These are phyloP conservation scores for Naganishia sp. DNA, from an alignment of 1,284 basidiomycete species.

Conservation along the genomic window DNA sequence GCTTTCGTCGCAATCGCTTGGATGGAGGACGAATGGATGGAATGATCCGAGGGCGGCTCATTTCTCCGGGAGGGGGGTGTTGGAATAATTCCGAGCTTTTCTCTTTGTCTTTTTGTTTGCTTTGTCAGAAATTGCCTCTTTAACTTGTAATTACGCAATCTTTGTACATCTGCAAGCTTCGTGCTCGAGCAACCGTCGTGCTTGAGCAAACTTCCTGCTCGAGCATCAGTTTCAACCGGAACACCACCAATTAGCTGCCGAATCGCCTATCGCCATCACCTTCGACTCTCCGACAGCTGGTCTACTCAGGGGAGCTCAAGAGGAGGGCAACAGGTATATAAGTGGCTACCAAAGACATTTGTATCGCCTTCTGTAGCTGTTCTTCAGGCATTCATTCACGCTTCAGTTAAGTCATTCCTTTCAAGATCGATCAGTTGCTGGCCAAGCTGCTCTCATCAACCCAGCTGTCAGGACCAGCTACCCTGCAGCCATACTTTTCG, in stretches of 20 bases:
- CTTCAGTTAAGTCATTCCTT: not conserved
- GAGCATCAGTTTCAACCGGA: not conserved
- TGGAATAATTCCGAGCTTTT: not conserved
- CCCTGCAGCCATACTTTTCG: not conserved
- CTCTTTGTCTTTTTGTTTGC: not conserved
- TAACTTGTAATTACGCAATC: not conserved
- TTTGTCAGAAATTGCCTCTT: no score
- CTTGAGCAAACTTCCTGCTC: not conserved
- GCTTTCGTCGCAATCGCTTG: not conserved
- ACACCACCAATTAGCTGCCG: not conserved
- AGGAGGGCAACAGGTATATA: not conserved
- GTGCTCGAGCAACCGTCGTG: not conserved
- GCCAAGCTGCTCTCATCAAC: constrained; percentile 8
- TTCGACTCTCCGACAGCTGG: not conserved
- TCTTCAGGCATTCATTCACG: not conserved
- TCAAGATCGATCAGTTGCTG: not conserved
- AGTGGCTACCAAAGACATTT: not conserved
- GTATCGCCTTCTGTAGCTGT: not conserved
- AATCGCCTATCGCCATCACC: not conserved
- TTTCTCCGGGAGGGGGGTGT: not conserved
- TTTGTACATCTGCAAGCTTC: not conserved
- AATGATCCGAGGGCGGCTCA: not conserved
- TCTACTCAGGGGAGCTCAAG: not conserved
- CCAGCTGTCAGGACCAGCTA: not conserved
- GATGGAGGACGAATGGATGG: not conserved